These are phyloP conservation scores for Eucalyptus sp. DNA, from an alignment of 345 rosid species.

Conservation along the genomic window DNA sequence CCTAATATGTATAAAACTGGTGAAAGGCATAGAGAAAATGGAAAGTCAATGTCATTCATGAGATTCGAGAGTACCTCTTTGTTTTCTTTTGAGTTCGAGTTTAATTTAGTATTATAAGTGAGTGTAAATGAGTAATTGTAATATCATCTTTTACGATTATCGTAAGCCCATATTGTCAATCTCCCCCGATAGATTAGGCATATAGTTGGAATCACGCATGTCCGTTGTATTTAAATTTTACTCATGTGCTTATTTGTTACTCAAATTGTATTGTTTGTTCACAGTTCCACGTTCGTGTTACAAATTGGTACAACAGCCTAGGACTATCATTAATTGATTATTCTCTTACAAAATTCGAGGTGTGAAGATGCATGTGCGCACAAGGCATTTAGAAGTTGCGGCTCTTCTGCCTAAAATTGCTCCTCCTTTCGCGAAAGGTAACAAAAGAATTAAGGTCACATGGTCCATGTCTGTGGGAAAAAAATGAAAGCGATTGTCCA, in stretches of 20 bases:
- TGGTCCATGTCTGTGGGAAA: background rate
- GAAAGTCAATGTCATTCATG: background rate
- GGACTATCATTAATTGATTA: background rate
- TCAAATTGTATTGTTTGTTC: background rate
- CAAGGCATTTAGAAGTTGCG: background rate
- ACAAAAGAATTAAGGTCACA: background rate
- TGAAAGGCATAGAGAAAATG: background rate
- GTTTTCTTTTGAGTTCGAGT: background rate
- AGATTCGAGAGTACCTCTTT: background rate
- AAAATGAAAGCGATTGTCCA: background rate
- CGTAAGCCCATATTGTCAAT: accelerated
- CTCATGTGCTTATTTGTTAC: background rate
- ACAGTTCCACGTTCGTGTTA: background rate
- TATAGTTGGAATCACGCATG: background rate
- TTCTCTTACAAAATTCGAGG: background rate
- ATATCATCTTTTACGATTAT: no score
- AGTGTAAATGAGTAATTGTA: background rate
- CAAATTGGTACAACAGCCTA: background rate
- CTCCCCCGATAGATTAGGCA: background rate
- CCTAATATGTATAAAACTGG: background rate
- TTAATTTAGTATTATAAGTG: background rate
- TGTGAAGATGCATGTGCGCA: background rate
- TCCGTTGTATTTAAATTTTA: background rate
- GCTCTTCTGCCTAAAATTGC: background rate
- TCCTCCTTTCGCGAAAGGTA: background rate